Evolutionary conservation across 2,329 filamentous ascomycete species (phyloP).

Genomic region (Sporothrix brasiliensis): DNA sequence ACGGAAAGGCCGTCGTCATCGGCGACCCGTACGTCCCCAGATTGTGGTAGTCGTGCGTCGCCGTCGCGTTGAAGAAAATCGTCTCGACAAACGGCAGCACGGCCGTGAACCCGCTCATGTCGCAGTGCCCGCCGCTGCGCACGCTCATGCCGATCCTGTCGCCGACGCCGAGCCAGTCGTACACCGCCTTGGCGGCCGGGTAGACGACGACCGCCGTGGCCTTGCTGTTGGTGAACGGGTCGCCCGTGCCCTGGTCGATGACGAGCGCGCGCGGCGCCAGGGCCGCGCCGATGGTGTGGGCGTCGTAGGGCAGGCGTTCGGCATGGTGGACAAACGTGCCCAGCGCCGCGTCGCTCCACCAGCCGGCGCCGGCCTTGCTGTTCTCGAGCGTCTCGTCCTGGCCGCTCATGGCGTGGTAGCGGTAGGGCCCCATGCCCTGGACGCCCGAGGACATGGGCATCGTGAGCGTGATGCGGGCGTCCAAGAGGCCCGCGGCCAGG

Average conservation of each 20-base stretch:
- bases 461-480: conserved; percentile 56
- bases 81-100: conserved; percentile 54
- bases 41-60: conserved; percentile 51
- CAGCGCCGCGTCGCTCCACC: conserved; percentile 58
- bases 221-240: conserved; percentile 54
- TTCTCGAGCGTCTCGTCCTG: conserved; percentile 54
- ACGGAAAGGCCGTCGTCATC: conserved; percentile 52
- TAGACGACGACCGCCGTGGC: conserved; percentile 55
- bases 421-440: conserved; percentile 58
- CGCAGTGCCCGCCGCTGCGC: conserved; percentile 52
- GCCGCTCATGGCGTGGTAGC: conserved; percentile 51
- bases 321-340: conserved; percentile 60
- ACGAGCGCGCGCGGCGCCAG: conserved; percentile 60
- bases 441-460: conserved; percentile 61
- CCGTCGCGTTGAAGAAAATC: conserved; percentile 51
- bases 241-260: conserved; percentile 58
- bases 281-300: conserved; percentile 61
- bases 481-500: conserved; percentile 56
- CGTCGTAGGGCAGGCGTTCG: conserved; percentile 58
- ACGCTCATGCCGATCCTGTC: conserved; percentile 55
- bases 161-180: conserved; percentile 55
- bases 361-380: conserved; percentile 55
- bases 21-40: conserved; percentile 50
- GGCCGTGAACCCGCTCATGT: conserved; percentile 53
- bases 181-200: conserved; percentile 56